Base-by-base conservation (phyloP, 768 basidiomycete species). In the Pleurotus salmoneostramineus region DNA sequence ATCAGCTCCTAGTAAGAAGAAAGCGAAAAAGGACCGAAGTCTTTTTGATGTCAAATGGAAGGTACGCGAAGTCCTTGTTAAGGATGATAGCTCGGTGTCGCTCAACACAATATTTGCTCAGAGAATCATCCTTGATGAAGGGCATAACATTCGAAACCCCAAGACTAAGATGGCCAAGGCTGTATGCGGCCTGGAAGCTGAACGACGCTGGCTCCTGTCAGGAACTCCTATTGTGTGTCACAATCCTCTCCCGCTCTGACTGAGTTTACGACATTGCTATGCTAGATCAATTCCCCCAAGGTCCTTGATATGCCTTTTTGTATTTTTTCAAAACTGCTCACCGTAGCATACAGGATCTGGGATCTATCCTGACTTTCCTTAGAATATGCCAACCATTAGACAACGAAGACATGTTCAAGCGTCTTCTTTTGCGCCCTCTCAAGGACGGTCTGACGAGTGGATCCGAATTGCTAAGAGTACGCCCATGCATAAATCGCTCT, bases 51-150 rank as follows among this genome's bases (percentile, higher is more conserved):
- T 94, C 27, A 75, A 79, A 37, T 97, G 95, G 95, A 93, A 94
- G 85, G 91, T 85, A 47, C 27, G 69, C 66, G 21, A 6, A 6
- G 21, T 8, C 21, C 42, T 5, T 31, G 21, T 27, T 27, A 3
- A 27, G 21, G 21, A 27, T 3, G 21, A 27, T 27, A 27, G 21
- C 32, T 14, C 45, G 1, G 55, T 21, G 4, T 40, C 46, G 14
- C 2, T 56, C 48, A 40, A 10, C 32, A 34, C 37, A 36, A 58
- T 46, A 32, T 17, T 15, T 45, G 8, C 36, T 6, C 42, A 90
- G 86, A 78, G 95, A 58, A 68, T 95, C 43, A 83, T 96, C 17
- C 74, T 95, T 4, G 95, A 97, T 62, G 95, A 97, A 72, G 95
- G 92, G 0, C 95, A 97, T 66, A 85, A 67, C 27, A 88, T 97